Evolutionary conservation across 2,329 filamentous ascomycete genomes (phyloP).

Genomic region (Hymenoscyphus scutula): DNA sequence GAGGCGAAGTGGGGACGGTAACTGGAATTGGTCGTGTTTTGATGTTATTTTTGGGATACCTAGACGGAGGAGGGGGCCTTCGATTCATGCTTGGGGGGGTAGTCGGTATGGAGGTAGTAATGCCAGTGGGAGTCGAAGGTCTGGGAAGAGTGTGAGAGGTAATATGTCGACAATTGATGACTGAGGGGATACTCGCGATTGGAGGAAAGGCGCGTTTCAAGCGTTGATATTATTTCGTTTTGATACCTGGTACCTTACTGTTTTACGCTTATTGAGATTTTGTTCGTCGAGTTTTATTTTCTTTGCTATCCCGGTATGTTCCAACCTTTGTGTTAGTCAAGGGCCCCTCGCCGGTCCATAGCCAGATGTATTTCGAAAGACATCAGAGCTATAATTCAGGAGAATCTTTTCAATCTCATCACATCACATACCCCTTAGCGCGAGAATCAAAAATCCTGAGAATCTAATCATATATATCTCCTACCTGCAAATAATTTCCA

Average conservation of each 20-base stretch:
- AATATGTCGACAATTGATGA: slow-evolving; percentile 4
- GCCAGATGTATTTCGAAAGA: too few species aligned
- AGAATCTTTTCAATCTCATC: too few species aligned
- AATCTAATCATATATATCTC: too few species aligned
- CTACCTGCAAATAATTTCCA: too few species aligned
- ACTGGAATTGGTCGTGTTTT: neutral
- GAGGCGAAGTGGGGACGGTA: neutral
- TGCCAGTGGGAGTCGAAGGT: neutral
- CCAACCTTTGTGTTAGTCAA: neutral
- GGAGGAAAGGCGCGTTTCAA: neutral
- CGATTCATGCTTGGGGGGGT: neutral
- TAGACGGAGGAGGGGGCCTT: neutral
- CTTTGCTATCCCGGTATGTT: neutral
- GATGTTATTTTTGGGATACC: neutral
- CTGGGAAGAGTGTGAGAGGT: neutral
- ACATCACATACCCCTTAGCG: too few species aligned
- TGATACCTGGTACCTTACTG: neutral
- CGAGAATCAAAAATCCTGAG: too few species aligned
- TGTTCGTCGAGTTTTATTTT: neutral
- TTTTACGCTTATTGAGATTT: neutral
- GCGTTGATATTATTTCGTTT: neutral
- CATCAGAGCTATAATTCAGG: too few species aligned
- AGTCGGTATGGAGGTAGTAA: neutral
- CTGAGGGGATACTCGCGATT: neutral
- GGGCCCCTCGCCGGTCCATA: too few species aligned